phyloP scores from a whole-genome alignment of 1,284 basidiomycete species.

The Fomitopsis schrenkii region DNA sequence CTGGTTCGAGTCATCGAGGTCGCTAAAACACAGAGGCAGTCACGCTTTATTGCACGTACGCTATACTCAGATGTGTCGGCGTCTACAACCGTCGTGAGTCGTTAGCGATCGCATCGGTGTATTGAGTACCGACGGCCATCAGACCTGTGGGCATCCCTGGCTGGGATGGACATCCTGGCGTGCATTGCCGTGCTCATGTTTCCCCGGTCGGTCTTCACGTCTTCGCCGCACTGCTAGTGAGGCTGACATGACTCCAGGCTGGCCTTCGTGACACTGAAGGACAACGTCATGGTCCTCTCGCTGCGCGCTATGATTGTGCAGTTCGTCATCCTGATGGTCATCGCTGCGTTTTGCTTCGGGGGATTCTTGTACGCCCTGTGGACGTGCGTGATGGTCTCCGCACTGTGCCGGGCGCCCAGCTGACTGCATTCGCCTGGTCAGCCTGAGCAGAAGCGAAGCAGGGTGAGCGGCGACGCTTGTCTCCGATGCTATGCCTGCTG shows the following conservation, averaged over 20 bases:
- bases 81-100: constrained; percentile 54
- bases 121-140: neutral
- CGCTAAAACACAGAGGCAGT: constrained; percentile 37
- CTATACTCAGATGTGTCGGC: constrained; percentile 69
- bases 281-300: constrained; percentile 81
- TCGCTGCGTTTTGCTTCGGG: constrained; percentile 85
- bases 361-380: constrained; percentile 91
- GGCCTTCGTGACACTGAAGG: constrained; percentile 84
- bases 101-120: neutral
- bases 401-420: neutral
- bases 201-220: constrained; percentile 51
- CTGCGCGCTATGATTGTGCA: constrained; percentile 80
- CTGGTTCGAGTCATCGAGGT: neutral
- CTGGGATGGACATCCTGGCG: constrained; percentile 71
- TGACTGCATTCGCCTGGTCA: constrained; percentile 21
- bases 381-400: constrained; percentile 55
- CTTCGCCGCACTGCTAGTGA: neutral
- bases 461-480: constrained; percentile 34
- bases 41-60: constrained; percentile 75
- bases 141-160: constrained; percentile 59
- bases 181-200: constrained; percentile 85
- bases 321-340: constrained; percentile 77
- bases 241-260: constrained; percentile 37
- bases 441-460: constrained; percentile 55
- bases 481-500: neutral